A percentile compares a stretch with the other conserved stretches of the same genome.
Conservation (phyloP, 768 basidiomycete genomes). For the Suillus plorans region DNA sequence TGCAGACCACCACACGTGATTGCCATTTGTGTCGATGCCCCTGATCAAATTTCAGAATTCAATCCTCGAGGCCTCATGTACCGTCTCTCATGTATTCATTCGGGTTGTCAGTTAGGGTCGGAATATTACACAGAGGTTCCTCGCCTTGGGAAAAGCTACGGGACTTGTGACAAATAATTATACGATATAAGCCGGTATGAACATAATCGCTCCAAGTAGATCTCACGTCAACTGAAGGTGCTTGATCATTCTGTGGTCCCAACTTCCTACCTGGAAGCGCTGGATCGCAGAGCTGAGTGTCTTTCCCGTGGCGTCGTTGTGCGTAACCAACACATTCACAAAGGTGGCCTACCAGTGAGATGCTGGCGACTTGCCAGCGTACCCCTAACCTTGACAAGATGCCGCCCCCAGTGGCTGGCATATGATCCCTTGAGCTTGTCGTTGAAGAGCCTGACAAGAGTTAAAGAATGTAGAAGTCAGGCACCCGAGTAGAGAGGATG, state of each 20-base stretch:
- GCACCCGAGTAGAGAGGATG: not conserved
- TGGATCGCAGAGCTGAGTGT: not conserved
- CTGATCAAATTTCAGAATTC: not conserved
- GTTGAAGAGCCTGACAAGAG: not conserved
- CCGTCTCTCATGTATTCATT: not conserved
- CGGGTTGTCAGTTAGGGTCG: not conserved
- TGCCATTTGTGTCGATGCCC: not conserved
- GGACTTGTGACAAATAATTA: not conserved
- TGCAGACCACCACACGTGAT: not conserved
- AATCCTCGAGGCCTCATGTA: too few relatives aligned
- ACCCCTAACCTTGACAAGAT: not conserved
- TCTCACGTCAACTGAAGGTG: not conserved
- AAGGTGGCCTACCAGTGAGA: not conserved
- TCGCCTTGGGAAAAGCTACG: not conserved
- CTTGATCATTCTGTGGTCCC: not conserved
- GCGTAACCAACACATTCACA: not conserved
- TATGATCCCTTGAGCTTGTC: not conserved
- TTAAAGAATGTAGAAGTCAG: not conserved
- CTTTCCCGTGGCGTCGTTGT: not conserved
- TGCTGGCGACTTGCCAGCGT: not conserved
- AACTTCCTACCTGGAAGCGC: not conserved
- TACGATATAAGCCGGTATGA: not conserved
- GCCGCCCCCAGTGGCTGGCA: not conserved
- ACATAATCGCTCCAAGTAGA: not conserved
- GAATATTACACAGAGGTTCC: not conserved